Conservation (phyloP, 1,284 basidiomycete genomes). For the Trichosporon sp. region DNA sequence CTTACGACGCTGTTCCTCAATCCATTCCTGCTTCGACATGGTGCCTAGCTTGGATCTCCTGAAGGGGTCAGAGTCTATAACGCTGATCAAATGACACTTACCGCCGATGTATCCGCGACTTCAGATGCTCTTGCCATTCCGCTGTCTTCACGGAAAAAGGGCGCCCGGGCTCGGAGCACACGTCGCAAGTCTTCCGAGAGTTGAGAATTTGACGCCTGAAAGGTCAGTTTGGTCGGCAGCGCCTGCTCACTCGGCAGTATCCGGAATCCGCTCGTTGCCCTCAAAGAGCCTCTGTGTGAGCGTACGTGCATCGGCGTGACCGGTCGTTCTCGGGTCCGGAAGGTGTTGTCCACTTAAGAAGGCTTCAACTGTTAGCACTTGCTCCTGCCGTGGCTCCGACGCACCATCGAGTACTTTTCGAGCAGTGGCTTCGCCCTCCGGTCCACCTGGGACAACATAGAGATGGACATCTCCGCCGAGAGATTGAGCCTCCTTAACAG, state of each 20-base stretch:
- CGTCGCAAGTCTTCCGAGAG: constrained; percentile 62
- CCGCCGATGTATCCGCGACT: constrained; percentile 59
- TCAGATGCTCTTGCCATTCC: constrained; percentile 63
- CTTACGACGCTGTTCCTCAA: not conserved
- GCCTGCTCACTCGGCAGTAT: constrained; percentile 50
- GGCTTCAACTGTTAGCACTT: constrained; percentile 49
- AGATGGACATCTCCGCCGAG: constrained; percentile 44
- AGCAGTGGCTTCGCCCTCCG: constrained; percentile 59
- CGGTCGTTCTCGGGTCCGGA: constrained; percentile 58
- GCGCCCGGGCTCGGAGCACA: constrained; percentile 63
- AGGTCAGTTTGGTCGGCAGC: not conserved
- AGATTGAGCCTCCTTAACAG: constrained; percentile 54
- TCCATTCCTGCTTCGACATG: not conserved
- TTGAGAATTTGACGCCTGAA: constrained; percentile 58
- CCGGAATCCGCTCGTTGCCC: constrained; percentile 19
- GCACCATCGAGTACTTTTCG: constrained; percentile 52
- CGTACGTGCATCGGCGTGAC: constrained; percentile 52
- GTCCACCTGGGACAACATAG: constrained; percentile 51
- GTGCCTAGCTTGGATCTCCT: not conserved
- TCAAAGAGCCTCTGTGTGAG: constrained; percentile 54
- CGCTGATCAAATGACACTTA: constrained; percentile 14
- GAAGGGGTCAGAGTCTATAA: not conserved
- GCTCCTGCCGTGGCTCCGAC: constrained; percentile 10
- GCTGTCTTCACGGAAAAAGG: constrained; percentile 71
- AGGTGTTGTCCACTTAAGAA: constrained; percentile 56